phyloP scores from a whole-genome alignment of 2,329 filamentous ascomycete genomes.

The Cladosporium phlei region DNA sequence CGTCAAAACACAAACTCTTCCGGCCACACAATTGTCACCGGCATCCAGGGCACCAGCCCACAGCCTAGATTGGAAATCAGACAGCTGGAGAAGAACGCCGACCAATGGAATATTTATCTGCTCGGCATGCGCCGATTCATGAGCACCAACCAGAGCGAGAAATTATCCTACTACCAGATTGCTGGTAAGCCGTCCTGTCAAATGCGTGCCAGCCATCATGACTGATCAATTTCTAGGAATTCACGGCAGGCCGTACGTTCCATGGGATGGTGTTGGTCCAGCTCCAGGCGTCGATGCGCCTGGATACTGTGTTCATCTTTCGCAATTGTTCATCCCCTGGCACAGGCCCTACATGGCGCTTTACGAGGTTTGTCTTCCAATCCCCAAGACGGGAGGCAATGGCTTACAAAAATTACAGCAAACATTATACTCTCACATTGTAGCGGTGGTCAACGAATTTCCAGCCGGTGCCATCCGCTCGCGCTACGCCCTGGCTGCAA shows the following conservation, averaged over 20 bases:
- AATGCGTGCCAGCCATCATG: not conserved
- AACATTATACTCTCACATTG: conserved; percentile 37
- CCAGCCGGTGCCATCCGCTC: conserved; percentile 33
- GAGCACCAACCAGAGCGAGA: conserved; percentile 57
- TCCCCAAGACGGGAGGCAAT: not conserved
- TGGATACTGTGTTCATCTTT: conserved; percentile 74
- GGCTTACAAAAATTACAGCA: conserved; percentile 32
- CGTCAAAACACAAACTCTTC: conserved; percentile 16
- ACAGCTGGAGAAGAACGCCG: conserved; percentile 56
- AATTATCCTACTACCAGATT: conserved; percentile 73
- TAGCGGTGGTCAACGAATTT: conserved; percentile 39
- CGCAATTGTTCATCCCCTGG: conserved; percentile 74
- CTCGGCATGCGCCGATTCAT: conserved; percentile 70
- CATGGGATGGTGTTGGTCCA: conserved; percentile 52
- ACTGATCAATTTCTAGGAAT: conserved; percentile 52
- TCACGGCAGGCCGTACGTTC: conserved; percentile 65
- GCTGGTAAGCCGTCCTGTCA: conserved; percentile 53
- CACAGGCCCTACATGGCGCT: conserved; percentile 73
- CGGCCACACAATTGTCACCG: conserved; percentile 26
- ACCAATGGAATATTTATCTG: conserved; percentile 72
- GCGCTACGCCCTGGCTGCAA: conserved; percentile 38
- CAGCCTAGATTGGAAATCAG: conserved; percentile 61
- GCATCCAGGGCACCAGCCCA: conserved; percentile 28
- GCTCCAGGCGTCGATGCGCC: conserved; percentile 49
- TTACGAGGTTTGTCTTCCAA: conserved; percentile 45